Base-by-base conservation (phyloP, 257 asterid genomes). In the Rubia yunnanensis region DNA sequence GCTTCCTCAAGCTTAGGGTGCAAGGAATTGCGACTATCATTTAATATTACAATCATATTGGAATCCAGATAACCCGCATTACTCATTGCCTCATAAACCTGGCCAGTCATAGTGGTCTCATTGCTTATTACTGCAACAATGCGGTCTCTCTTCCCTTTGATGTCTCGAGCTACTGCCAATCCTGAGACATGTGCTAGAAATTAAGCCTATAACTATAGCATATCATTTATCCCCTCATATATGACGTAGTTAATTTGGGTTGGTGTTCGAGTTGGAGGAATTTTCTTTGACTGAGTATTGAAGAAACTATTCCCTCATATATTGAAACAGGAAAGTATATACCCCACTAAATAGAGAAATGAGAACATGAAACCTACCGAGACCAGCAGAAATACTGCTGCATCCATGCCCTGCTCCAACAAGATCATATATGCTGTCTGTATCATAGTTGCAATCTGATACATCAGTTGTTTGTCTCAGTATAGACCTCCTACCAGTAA, bases 81-180 rank as follows among this genome's bases (percentile, higher is more conserved):
- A 78, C 94, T 80, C 96, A 88, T 91, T 64, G 95, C 98, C 81
- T 91, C 98, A 27, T 91, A 91, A 75, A 88, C 83, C 82, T 91
- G 98, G 41, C 98, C 98, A 5, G 96, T 84, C 92, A 83, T 78
- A 64, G 84, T 91, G 35, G 96, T 83, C 77, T 86, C 95, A 32
- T 91, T 88, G 83, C 92, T 91, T 71, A 91, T 91, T 69, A 91
- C 95, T 23, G 96, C 72, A 77, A 91, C 94, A 63, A 91, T 60
- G 64, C 96, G 91, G 58, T 88, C 86, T 75, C 76, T 80, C 70
- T 81, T 83, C 57, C 96, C 92, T 82, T 86, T 85, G 53, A 88
- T 82, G 82, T 91, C 96, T 61, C 96, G 85, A 65, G 95, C 98
- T 73, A 85, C 89, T 39, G 96, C 98, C 95, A 91, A 79, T 67